phyloP scores from a whole-genome alignment of 129 eudicot genomes.

The sunflower (Helianthus annuus) region DNA sequence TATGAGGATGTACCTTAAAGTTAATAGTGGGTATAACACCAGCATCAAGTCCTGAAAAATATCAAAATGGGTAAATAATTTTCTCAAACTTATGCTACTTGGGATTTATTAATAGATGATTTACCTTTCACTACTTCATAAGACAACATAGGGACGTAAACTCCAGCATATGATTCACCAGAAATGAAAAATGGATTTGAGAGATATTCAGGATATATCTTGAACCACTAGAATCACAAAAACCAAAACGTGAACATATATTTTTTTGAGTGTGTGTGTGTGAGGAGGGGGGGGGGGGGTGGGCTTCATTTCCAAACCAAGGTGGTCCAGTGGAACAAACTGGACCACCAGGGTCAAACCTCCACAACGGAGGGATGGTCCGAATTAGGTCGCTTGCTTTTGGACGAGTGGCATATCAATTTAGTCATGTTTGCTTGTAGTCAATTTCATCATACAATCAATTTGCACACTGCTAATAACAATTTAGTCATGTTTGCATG shows the following conservation, averaged over 20 bases:
- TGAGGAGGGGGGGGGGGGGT: too few relatives aligned
- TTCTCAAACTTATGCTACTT: slow-evolving; percentile 15
- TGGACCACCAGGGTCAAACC: too few relatives aligned
- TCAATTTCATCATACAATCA: too few relatives aligned
- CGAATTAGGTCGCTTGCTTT: too few relatives aligned
- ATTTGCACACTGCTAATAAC: too few relatives aligned
- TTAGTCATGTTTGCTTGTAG: too few relatives aligned
- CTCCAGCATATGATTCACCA: slow-evolving; percentile 98
- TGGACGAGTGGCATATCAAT: too few relatives aligned
- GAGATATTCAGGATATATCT: slow-evolving; percentile 74
- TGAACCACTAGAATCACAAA: slow-evolving; percentile 76
- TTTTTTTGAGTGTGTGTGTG: too few relatives aligned
- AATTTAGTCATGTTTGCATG: too few relatives aligned
- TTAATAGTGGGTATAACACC: slow-evolving; percentile 75
- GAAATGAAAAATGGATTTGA: slow-evolving; percentile 80
- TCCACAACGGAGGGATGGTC: too few relatives aligned
- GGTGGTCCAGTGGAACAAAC: too few relatives aligned
- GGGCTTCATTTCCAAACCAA: too few relatives aligned
- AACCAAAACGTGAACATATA: not conserved
- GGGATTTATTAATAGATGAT: slow-evolving; percentile 12
- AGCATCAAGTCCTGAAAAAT: slow-evolving; percentile 80
- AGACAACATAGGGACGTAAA: slow-evolving; percentile 91
- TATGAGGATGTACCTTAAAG: slow-evolving; percentile 59
- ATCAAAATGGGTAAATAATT: slow-evolving; percentile 1
- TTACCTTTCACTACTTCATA: slow-evolving; percentile 84